Evolutionary conservation across 352 stramenopile species (phyloP).

Genomic region (Phytophthora citricola): DNA sequence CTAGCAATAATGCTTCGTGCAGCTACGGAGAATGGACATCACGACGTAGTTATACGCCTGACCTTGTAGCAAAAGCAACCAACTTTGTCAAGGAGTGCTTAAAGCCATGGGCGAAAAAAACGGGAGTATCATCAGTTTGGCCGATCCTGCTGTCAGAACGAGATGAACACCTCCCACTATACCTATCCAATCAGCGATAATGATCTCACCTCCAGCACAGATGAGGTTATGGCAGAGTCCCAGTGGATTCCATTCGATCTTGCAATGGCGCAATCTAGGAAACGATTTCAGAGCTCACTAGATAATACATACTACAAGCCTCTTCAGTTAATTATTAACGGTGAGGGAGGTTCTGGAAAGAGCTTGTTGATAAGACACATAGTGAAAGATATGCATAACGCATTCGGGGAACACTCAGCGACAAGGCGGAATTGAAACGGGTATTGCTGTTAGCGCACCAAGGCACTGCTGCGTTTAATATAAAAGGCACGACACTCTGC

Average conservation of each 20-base stretch:
- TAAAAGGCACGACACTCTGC: conserved; percentile 1
- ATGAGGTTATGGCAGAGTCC: neutral
- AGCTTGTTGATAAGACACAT: conserved; percentile 2
- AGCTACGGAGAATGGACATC: too few species aligned
- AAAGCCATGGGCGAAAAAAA: too few species aligned
- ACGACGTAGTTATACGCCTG: too few species aligned
- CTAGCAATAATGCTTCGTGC: too few species aligned
- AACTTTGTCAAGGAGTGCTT: too few species aligned
- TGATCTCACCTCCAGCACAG: too few species aligned
- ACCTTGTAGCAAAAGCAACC: too few species aligned
- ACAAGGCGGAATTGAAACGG: neutral
- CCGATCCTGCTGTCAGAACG: too few species aligned
- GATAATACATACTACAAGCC: neutral
- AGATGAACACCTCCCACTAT: too few species aligned
- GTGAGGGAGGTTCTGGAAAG: neutral
- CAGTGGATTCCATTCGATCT: neutral
- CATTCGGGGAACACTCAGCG: neutral
- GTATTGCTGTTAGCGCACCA: neutral
- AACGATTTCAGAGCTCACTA: neutral
- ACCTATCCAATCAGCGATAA: too few species aligned
- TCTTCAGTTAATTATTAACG: conserved; percentile 5
- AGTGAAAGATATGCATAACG: neutral
- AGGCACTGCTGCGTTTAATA: conserved; percentile 2
- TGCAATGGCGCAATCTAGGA: neutral
- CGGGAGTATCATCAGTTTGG: too few species aligned